Percentiles rank a stretch among this genome's conserved stretches.
These are phyloP conservation scores for Chrysopogon serrulatus DNA, from an alignment of 176 grass and related monocot species.

Conservation along the genomic window DNA sequence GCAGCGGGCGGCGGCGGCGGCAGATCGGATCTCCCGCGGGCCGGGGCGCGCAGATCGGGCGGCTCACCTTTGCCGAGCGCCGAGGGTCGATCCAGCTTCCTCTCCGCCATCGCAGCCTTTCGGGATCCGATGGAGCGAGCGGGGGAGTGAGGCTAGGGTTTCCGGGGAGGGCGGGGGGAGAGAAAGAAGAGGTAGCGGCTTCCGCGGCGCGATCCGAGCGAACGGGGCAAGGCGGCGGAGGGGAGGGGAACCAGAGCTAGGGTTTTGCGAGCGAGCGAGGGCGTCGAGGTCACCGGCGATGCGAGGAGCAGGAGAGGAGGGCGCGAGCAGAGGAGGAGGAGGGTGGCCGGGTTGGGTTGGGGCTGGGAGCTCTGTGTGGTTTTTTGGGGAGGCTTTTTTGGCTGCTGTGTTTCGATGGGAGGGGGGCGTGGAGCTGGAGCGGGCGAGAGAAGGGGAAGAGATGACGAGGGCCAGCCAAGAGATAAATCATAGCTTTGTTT, in stretches of 20 bases:
- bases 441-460: not conserved
- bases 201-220: slow-evolving; percentile 13
- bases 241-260: slow-evolving; percentile 15
- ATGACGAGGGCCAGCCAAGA: slow-evolving; percentile 4
- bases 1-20: not conserved
- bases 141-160: slow-evolving; percentile 62
- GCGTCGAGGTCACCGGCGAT: slow-evolving; percentile 40
- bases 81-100: slow-evolving; percentile 71
- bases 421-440: not conserved
- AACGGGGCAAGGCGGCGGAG: not conserved
- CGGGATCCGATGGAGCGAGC: slow-evolving; percentile 34
- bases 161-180: not conserved
- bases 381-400: not conserved
- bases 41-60: not conserved
- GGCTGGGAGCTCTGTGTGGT: not conserved
- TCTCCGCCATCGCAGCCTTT: slow-evolving; percentile 54
- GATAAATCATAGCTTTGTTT: slow-evolving; percentile 32
- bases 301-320: not conserved
- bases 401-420: slow-evolving; percentile 9
- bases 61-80: slow-evolving; percentile 72
- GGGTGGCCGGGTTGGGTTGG: slow-evolving; percentile 15
- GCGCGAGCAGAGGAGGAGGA: not conserved
- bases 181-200: not conserved
- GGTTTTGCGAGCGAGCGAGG: slow-evolving; percentile 44
- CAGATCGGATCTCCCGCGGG: slow-evolving; percentile 38